Conservation (phyloP, 768 basidiomycete species). For the Tylopilus sp. region DNA sequence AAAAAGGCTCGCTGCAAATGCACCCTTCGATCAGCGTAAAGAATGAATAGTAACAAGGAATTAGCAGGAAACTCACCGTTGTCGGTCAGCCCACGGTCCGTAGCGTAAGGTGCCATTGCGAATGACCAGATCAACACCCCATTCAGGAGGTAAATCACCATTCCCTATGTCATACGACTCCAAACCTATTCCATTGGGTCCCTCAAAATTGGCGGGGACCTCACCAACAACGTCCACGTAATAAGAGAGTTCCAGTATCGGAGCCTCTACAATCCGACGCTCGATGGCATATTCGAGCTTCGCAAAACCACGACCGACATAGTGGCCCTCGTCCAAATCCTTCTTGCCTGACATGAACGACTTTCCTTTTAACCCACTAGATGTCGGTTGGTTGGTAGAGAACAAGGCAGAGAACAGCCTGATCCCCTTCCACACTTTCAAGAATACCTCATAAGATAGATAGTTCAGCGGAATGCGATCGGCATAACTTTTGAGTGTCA, state of each 20-base stretch:
- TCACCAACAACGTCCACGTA: constrained; percentile 82
- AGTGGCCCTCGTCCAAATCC: constrained; percentile 50
- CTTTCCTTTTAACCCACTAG: constrained; percentile 1
- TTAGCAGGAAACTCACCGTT: constrained; percentile 50
- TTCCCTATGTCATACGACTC: constrained; percentile 76
- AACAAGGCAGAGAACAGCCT: constrained; percentile 40
- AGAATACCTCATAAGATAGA: constrained; percentile 38
- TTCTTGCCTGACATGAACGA: constrained; percentile 17
- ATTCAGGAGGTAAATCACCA: constrained; percentile 85
- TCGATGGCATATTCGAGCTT: constrained; percentile 85
- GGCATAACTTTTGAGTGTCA: constrained; percentile 22
- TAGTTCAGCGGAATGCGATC: constrained; percentile 30
- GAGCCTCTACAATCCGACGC: constrained; percentile 75
- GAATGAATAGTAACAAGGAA: background rate
- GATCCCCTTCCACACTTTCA: constrained; percentile 55
- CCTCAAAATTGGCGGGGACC: constrained; percentile 46
- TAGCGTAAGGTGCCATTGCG: constrained; percentile 74
- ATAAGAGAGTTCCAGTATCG: constrained; percentile 76
- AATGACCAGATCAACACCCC: constrained; percentile 87
- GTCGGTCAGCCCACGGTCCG: constrained; percentile 96
- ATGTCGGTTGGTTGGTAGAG: constrained; percentile 8
- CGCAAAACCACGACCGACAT: constrained; percentile 52
- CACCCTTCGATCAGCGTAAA: constrained; percentile 39
- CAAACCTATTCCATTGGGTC: constrained; percentile 29
- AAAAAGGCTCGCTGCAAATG: constrained; percentile 82